These are phyloP conservation scores for Skeletonema costatum DNA, from an alignment of 108 stramenopile genomes.

Conservation along the genomic window DNA sequence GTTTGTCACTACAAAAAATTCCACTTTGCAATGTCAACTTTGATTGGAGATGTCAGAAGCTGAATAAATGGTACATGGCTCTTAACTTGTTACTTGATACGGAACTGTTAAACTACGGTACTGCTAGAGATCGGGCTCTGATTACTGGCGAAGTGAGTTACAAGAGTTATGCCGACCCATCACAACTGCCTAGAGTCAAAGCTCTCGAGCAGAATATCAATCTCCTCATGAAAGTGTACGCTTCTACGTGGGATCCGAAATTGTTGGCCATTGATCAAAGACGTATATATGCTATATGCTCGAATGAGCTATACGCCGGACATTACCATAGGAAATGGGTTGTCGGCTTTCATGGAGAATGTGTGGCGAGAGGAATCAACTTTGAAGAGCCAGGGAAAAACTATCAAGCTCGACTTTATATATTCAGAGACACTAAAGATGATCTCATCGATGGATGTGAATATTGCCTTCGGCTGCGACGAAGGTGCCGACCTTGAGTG, in stretches of 20 bases:
- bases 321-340: not conserved
- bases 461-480: not conserved
- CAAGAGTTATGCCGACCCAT: constrained; percentile 9
- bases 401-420: not conserved
- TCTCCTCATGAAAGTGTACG: constrained; percentile 6
- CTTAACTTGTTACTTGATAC: not conserved
- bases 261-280: not conserved
- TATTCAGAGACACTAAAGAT: not conserved
- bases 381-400: not conserved
- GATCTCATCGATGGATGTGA: not conserved
- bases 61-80: constrained; percentile 8
- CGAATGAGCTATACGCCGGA: not conserved
- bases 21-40: constrained; percentile 19
- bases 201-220: not conserved
- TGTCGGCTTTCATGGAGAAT: not conserved
- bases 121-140: constrained; percentile 1
- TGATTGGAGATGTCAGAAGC: constrained; percentile 4
- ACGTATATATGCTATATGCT: constrained; percentile 13
- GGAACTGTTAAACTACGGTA: not conserved
- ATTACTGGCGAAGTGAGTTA: not conserved
- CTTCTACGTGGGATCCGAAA: constrained; percentile 5
- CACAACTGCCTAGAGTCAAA: not conserved
- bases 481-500: not conserved
- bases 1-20: too few relatives aligned
- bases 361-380: not conserved